These are phyloP conservation scores for Ophiostoma pallidulum DNA, from an alignment of 2,329 filamentous ascomycete species.

Conservation along the genomic window DNA sequence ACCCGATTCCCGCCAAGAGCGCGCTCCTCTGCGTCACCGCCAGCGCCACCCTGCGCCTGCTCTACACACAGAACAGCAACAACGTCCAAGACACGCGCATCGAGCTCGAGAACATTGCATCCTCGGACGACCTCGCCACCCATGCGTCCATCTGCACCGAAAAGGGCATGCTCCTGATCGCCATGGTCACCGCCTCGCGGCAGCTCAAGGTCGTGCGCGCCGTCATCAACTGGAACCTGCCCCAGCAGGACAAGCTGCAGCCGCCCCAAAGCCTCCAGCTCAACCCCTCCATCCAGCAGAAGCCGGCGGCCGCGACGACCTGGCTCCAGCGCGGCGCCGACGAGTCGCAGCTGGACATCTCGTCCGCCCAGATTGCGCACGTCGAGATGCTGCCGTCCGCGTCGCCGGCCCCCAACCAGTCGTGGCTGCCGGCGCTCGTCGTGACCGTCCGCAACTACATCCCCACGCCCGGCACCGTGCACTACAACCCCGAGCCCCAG, in stretches of 20 bases:
- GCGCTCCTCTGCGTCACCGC: slow-evolving; percentile 69
- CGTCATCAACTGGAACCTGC: slow-evolving; percentile 62
- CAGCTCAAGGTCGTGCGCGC: slow-evolving; percentile 68
- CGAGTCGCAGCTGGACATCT: slow-evolving; percentile 36
- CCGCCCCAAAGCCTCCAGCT: slow-evolving; percentile 36
- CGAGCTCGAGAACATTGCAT: slow-evolving; percentile 65
- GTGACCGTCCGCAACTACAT: slow-evolving; percentile 62
- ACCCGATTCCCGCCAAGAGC: slow-evolving; percentile 61
- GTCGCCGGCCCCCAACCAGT: slow-evolving; percentile 49
- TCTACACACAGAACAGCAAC: slow-evolving; percentile 66
- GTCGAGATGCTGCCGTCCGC: slow-evolving; percentile 63
- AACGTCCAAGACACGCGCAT: slow-evolving; percentile 62
- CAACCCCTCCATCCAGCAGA: slow-evolving; percentile 44
- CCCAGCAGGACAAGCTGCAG: slow-evolving; percentile 46
- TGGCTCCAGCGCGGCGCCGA: slow-evolving; percentile 40
- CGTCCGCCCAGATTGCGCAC: slow-evolving; percentile 58
- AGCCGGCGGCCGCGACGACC: slow-evolving; percentile 46
- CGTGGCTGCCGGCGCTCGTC: slow-evolving; percentile 50
- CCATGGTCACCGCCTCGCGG: slow-evolving; percentile 58
- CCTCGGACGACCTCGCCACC: slow-evolving; percentile 66
- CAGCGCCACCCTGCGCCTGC: slow-evolving; percentile 62
- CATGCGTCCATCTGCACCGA: slow-evolving; percentile 70
- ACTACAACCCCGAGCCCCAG: slow-evolving; percentile 54
- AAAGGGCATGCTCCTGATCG: slow-evolving; percentile 54
- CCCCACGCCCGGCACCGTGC: slow-evolving; percentile 34